A percentile compares a stretch with the other conserved stretches of the same genome.
Conservation (phyloP, 2,329 filamentous ascomycete genomes). For the Byssochlamys sp. region DNA sequence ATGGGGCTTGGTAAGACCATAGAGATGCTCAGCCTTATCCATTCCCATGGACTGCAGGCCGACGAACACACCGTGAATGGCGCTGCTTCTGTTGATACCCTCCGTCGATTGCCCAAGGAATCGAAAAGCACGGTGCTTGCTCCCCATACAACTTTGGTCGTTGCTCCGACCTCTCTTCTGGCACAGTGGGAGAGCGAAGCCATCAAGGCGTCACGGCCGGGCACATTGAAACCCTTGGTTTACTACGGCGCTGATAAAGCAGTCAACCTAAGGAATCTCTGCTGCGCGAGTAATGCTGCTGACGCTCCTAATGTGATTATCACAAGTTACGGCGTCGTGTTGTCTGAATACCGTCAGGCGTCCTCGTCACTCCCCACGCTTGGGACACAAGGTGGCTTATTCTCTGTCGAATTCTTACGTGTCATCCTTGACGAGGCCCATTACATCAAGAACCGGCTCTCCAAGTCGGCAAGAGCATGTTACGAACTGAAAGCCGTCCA, state of each 20-base stretch:
- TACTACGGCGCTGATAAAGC: constrained; percentile 88
- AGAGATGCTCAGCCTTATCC: constrained; percentile 90
- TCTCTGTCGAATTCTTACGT: constrained; percentile 88
- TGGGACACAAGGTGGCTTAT: constrained; percentile 65
- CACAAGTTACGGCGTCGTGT: constrained; percentile 83
- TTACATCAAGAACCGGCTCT: constrained; percentile 78
- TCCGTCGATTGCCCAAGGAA: constrained; percentile 53
- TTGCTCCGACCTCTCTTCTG: constrained; percentile 95
- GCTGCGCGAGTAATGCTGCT: constrained; percentile 61
- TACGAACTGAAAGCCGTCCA: constrained; percentile 79
- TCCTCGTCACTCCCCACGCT: constrained; percentile 48
- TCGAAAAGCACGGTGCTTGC: constrained; percentile 55
- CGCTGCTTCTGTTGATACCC: constrained; percentile 45
- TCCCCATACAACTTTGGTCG: constrained; percentile 80
- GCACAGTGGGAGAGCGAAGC: constrained; percentile 95
- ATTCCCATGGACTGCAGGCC: constrained; percentile 62
- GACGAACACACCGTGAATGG: constrained; percentile 18
- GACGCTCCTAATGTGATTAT: constrained; percentile 83
- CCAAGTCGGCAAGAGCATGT: constrained; percentile 90
- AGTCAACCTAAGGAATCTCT: constrained; percentile 67
- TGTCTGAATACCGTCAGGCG: constrained; percentile 79
- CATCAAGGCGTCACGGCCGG: constrained; percentile 75
- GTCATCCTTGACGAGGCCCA: constrained; percentile 94
- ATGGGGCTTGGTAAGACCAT: constrained; percentile 99
- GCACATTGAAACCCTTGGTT: constrained; percentile 71